phyloP scores from a whole-genome alignment of 495 filamentous ascomycete genomes.

The Pyronema domesticum region DNA sequence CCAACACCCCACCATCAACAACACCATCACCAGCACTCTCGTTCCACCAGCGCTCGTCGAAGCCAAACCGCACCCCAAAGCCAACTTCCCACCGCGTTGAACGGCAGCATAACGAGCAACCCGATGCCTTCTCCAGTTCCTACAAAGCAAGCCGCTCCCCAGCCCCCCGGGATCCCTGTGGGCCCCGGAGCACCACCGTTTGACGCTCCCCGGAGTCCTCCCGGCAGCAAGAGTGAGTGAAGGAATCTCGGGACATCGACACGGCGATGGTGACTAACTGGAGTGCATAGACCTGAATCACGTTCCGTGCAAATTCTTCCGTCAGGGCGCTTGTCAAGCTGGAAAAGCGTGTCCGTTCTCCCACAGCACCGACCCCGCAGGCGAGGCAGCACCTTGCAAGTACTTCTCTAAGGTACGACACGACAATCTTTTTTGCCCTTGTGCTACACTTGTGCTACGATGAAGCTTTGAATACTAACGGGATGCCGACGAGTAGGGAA shows the following conservation, averaged over 20 bases:
- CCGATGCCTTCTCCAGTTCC: constrained; percentile 14
- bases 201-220: constrained; percentile 23
- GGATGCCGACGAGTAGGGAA: constrained; percentile 43
- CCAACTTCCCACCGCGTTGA: constrained; percentile 13
- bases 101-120: constrained; percentile 13
- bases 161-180: constrained; percentile 21
- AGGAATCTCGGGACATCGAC: background rate
- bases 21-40: constrained; percentile 17
- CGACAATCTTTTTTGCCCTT: background rate
- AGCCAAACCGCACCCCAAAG: constrained; percentile 20
- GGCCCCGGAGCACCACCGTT: constrained; percentile 21
- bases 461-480: constrained; percentile 3
- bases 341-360: constrained; percentile 91
- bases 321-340: constrained; percentile 88
- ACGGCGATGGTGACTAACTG: background rate
- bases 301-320: constrained; percentile 98
- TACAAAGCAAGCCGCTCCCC: constrained; percentile 15
- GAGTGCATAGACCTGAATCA: constrained; percentile 64
- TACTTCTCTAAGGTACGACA: constrained; percentile 84
- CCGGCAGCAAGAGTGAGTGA: constrained; percentile 23
- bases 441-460: background rate
- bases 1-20: constrained; percentile 10
- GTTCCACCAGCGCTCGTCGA: constrained; percentile 13
- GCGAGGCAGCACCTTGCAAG: constrained; percentile 80
- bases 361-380: constrained; percentile 63